Evolutionary conservation across 108 stramenopile species (phyloP).

Genomic region (Conticribra guillardii): DNA sequence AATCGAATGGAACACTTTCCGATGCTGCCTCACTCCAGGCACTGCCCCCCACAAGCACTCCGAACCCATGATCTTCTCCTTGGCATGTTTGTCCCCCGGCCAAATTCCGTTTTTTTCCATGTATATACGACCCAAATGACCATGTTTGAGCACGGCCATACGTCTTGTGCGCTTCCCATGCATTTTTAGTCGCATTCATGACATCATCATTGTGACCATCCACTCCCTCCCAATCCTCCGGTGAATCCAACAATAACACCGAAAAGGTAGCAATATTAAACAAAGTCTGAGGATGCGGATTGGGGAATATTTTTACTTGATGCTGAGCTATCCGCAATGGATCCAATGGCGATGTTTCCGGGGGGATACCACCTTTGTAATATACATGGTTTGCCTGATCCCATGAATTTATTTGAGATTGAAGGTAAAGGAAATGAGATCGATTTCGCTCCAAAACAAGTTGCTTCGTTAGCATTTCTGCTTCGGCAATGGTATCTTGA

Average conservation of each 20-base stretch:
- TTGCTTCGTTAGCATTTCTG: conserved; percentile 14
- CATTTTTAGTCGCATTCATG: conserved; percentile 20
- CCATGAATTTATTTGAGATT: conserved; percentile 14
- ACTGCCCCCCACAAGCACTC: conserved; percentile 17
- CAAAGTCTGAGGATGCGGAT: conserved; percentile 29
- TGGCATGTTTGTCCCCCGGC: conserved; percentile 27
- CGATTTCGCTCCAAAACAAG: conserved; percentile 20
- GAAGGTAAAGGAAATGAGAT: conserved; percentile 15
- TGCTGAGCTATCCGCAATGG: conserved; percentile 13
- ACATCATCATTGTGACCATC: too few species aligned
- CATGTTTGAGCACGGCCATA: conserved; percentile 13
- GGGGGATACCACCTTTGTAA: conserved; percentile 24
- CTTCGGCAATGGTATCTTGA: conserved; percentile 5
- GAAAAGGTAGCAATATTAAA: conserved; percentile 24
- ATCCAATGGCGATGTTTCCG: conserved; percentile 15
- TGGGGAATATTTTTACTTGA: conserved; percentile 20
- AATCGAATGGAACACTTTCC: conserved; percentile 16
- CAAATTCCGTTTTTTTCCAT: conserved; percentile 31
- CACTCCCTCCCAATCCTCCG: conserved; percentile 5
- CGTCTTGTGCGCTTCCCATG: conserved; percentile 22
- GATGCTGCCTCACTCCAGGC: conserved; percentile 6
- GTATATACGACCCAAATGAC: conserved; percentile 13
- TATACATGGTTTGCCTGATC: conserved; percentile 15
- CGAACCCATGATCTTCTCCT: conserved; percentile 5
- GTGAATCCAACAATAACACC: conserved; percentile 23